These are phyloP conservation scores for Lactuca sativa DNA, from an alignment of 129 eudicot genomes.

Conservation along the genomic window DNA sequence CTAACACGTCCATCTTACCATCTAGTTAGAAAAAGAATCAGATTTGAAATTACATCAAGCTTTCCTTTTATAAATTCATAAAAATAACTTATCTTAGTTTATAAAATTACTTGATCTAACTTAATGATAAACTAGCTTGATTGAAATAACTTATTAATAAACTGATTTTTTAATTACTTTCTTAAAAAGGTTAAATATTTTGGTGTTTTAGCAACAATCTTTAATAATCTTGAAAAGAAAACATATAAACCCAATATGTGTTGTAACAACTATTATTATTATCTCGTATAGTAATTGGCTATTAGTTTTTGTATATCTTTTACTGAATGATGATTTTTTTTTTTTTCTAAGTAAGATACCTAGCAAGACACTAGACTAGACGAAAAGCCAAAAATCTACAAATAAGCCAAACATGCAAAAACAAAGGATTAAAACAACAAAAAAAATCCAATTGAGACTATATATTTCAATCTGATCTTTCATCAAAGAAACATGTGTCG, in stretches of 20 bases:
- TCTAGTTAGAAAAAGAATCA: constrained; percentile 3
- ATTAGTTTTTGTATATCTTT: no score
- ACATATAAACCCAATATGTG: background rate
- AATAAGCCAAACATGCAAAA: background rate
- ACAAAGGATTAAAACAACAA: background rate
- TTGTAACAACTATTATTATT: background rate
- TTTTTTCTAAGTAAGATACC: no score
- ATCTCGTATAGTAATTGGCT: background rate
- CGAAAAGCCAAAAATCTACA: background rate
- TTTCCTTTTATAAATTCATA: background rate
- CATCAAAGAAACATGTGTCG: background rate
- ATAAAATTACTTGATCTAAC: no score
- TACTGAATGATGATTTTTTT: no score
- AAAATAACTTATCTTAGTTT: no score
- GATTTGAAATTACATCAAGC: background rate
- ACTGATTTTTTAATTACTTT: no score
- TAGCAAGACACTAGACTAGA: no score
- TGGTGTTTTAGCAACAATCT: background rate
- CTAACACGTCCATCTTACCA: constrained; percentile 16
- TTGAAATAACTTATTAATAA: no score
- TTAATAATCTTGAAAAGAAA: background rate
- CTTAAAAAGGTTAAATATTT: no score
- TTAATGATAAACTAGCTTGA: no score
- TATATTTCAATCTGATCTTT: background rate
- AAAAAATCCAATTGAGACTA: background rate